Base-by-base conservation (phyloP, 1,139 yeast genomes). In the Groenewaldozyma auringiensis region DNA sequence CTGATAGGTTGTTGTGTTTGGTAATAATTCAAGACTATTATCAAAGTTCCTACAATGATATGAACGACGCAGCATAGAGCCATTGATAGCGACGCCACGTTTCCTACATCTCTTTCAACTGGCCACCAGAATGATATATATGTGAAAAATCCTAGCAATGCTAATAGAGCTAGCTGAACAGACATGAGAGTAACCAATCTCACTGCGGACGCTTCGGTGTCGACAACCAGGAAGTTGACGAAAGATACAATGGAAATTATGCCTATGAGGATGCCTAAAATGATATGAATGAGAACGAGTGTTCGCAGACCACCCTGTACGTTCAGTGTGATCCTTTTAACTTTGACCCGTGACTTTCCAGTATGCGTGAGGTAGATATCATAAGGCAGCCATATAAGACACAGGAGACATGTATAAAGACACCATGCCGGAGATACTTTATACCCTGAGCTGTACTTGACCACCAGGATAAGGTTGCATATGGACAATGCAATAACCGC, bases 41-140 rank as follows among this genome's bases (percentile, higher is more conserved):
- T 21, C 14, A 14, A 21, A 16, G 36, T 2, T 34, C 44, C 40
- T 54, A 54, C 36, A 4, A 56, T 47, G 47, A 55, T 47, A 20
- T 18, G 9, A 16, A 9, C 14, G 22, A 40, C 9, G 16, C 13
- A 18, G 43, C 37, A 21, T 20, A 17, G 27, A 4, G 29, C 22
- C 37, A 21, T 11, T 20, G 37, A 40, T 18, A 40, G 6, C 6
- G 38, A 9, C 14, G 38, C 21, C 38, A 35, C 8, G 13, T 14
- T 35, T 8, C 38, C 38, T 4, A 35, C 9, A 35, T 35, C 21
- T n/a, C 20, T 35, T 16, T 16, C 16, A 4, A 35, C 8, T 9
- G 38, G 38, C 38, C 38, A 35, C 38, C 38, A 35, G 11, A 25
- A 25, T 11, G 29, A 6, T 8, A 25, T 25, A 25, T 25, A 25